Percentiles rank a stretch among this genome's conserved stretches.
Conservation (phyloP, 2,329 filamentous ascomycete genomes). For the Clonostachys sp. region DNA sequence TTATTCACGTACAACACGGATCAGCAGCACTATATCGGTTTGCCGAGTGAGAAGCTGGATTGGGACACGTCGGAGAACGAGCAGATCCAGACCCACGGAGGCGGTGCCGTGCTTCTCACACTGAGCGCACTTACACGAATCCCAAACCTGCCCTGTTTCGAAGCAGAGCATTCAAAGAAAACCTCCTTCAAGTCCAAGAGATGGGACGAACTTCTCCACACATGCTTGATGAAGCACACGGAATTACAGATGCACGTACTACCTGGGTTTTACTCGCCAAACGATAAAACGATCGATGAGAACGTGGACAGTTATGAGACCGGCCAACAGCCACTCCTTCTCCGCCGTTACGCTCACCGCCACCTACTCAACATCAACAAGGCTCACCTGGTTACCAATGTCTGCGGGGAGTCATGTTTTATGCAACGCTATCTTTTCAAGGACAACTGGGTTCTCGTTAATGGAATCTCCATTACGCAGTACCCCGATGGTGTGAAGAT, state of each 20-base stretch:
- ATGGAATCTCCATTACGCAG: conserved; percentile 37
- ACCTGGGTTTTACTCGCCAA: conserved; percentile 34
- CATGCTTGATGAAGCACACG: conserved; percentile 28
- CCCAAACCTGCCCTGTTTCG: conserved; percentile 29
- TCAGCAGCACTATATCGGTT: conserved; percentile 30
- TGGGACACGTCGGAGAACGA: conserved; percentile 30
- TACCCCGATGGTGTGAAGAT: conserved; percentile 29
- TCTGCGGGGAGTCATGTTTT: conserved; percentile 40
- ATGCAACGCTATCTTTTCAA: conserved; percentile 39
- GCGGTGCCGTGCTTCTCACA: conserved; percentile 37
- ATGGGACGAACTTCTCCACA: conserved; percentile 36
- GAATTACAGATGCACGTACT: conserved; percentile 32
- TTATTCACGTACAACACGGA: conserved; percentile 25
- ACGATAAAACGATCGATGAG: conserved; percentile 19
- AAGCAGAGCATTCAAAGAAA: conserved; percentile 6
- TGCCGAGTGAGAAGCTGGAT: conserved; percentile 36
- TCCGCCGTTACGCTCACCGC: conserved; percentile 31
- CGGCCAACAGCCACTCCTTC: conserved; percentile 30
- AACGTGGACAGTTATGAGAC: conserved; percentile 27
- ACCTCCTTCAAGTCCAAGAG: conserved; percentile 13
- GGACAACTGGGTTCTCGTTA: conserved; percentile 42
- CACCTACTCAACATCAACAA: conserved; percentile 31
- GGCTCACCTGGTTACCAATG: conserved; percentile 33
- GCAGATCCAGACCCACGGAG: conserved; percentile 33
- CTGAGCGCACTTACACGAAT: conserved; percentile 23